Evolutionary conservation across 2,329 filamentous ascomycete species (phyloP).

Genomic region (Zymoseptoria tritici): DNA sequence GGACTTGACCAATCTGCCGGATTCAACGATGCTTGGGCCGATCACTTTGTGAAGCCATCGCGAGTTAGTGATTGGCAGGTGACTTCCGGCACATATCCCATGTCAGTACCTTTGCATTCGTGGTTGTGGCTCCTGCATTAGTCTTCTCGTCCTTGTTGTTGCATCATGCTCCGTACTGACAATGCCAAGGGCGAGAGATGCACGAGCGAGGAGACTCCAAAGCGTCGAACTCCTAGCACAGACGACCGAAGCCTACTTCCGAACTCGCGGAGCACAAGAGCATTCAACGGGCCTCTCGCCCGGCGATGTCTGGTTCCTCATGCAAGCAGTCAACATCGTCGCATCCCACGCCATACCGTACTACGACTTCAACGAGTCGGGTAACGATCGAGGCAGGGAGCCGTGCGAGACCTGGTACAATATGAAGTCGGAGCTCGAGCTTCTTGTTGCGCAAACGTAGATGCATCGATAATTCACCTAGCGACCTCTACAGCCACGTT

Average conservation of each 20-base stretch:
- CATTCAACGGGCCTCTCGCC: neutral
- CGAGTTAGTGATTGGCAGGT: slow-evolving; percentile 8
- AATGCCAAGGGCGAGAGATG: slow-evolving; percentile 14
- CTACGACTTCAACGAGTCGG: neutral
- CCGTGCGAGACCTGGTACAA: neutral
- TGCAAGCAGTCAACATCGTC: slow-evolving; percentile 18
- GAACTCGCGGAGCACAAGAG: neutral
- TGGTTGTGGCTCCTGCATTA: neutral
- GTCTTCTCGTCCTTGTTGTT: neutral
- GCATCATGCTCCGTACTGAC: slow-evolving; percentile 4
- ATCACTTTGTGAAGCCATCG: slow-evolving; percentile 7
- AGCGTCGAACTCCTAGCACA: slow-evolving; percentile 18
- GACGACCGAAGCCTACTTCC: neutral
- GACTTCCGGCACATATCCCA: slow-evolving; percentile 16
- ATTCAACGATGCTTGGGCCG: slow-evolving; percentile 4
- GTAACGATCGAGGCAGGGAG: neutral
- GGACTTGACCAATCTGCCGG: slow-evolving; percentile 3
- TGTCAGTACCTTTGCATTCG: neutral
- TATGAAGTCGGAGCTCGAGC: neutral
- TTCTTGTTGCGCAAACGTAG: neutral
- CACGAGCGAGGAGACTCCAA: slow-evolving; percentile 17
- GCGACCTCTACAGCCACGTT: neutral
- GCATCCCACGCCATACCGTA: slow-evolving; percentile 17
- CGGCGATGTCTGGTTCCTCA: slow-evolving; percentile 13
- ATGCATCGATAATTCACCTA: neutral